Base-by-base conservation (phyloP, 1,284 basidiomycete genomes). In the Cryptococcus sp. region DNA sequence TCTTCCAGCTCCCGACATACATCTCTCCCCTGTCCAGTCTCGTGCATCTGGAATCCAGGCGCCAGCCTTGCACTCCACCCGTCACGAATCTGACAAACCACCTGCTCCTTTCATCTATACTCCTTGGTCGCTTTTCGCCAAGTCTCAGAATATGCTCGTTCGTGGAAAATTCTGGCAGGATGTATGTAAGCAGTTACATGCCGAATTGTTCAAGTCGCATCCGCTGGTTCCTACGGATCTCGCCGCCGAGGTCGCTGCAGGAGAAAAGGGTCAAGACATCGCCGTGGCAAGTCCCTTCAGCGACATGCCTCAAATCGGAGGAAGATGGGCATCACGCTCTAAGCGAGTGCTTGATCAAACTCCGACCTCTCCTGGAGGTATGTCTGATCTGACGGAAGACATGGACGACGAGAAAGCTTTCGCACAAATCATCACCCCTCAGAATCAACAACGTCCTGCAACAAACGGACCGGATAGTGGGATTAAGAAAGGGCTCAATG, bases 91-190 rank as follows among this genome's bases (percentile, higher is more conserved):
- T 37, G 74, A 78, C 58, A 76, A 74, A 60, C 70, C 77, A 3
- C 76, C 76, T 8, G 71, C 76, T 2, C 79, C 79, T 1, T 81
- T 80, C 63, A 78, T 80, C 50, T 80, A 80, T 68, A 78, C 78
- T 3, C 80, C 80, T 1, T 80, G 77, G 73, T 75, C 72, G 44
- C 70, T 81, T 5, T 81, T 80, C 63, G 68, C 74, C 62, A 79
- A 78, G 59, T 72, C 77, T 31, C 80, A 81, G 46, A 57, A 57
- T 37, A 61, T 59, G 59, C 43, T 61, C 35, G 42, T 61, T n/a
- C 57, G 57, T 5, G 61, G 58, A n/a, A 55, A 36, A n/a, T 43
- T 55, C 37, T 63, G 60, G 49, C 44, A 48, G 30, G 58, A 58
- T 14, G 34, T 62, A 23, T 55, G 53, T 34, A 49, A 56, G 30